Evolutionary conservation across 768 basidiomycete genomes (phyloP).

Genomic region (Astraeus odoratus): DNA sequence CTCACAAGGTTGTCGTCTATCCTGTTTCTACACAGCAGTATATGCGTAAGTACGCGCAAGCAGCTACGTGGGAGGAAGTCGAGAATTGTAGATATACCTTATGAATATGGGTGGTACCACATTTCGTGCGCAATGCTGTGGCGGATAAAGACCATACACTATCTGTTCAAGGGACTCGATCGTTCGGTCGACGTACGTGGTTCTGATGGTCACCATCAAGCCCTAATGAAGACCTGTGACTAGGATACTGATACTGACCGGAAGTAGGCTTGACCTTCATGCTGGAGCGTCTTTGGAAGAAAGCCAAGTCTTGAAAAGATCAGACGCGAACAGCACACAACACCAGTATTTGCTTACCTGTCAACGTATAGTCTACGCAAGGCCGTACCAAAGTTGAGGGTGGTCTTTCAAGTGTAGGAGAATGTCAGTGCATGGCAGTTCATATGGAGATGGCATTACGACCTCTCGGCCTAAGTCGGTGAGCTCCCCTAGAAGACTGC

Average conservation of each 20-base stretch:
- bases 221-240: background rate
- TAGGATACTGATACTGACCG: slow-evolving; percentile 38
- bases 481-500: slow-evolving; percentile 51
- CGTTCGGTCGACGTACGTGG: slow-evolving; percentile 73
- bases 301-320: slow-evolving; percentile 47
- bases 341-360: slow-evolving; percentile 34
- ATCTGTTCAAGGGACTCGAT: slow-evolving; percentile 70
- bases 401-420: slow-evolving; percentile 43
- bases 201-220: slow-evolving; percentile 29
- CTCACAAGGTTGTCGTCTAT: slow-evolving; percentile 67
- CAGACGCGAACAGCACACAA: background rate
- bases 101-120: slow-evolving; percentile 46
- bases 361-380: slow-evolving; percentile 63
- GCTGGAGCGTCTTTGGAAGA: slow-evolving; percentile 46
- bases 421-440: background rate
- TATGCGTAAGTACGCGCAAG: background rate
- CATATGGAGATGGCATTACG: slow-evolving; percentile 5
- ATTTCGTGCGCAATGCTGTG: slow-evolving; percentile 36
- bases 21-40: slow-evolving; percentile 40
- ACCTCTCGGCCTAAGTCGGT: slow-evolving; percentile 58
- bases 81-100: slow-evolving; percentile 34
- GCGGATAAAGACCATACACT: slow-evolving; percentile 66
- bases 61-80: background rate
- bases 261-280: slow-evolving; percentile 48
- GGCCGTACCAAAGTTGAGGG: slow-evolving; percentile 52